These are phyloP conservation scores for Umbelopsis ramanniana DNA, from an alignment of 192 early-diverging fungal genomes.

Conservation along the genomic window DNA sequence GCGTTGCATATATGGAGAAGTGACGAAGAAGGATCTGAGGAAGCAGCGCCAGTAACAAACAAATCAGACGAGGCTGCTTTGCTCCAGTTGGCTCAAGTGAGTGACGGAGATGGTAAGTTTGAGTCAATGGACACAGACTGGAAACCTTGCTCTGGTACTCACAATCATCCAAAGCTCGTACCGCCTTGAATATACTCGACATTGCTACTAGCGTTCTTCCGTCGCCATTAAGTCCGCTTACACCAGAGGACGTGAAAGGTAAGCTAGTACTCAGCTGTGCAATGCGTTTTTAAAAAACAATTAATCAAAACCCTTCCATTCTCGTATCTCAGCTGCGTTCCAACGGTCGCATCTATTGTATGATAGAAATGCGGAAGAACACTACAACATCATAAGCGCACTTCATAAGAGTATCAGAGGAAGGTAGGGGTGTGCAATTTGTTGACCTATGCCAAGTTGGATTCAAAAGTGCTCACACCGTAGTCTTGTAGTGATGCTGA, in stretches of 20 bases:
- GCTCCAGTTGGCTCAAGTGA: slow-evolving; percentile 61
- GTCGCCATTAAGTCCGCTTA: slow-evolving; percentile 24
- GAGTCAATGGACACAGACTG: not conserved
- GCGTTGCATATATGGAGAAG: slow-evolving; percentile 54
- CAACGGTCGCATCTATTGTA: slow-evolving; percentile 84
- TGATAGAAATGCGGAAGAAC: slow-evolving; percentile 84
- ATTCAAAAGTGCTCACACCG: too few relatives aligned
- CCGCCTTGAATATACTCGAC: slow-evolving; percentile 70
- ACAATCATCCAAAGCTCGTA: slow-evolving; percentile 48
- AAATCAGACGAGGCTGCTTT: slow-evolving; percentile 45
- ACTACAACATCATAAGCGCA: slow-evolving; percentile 90
- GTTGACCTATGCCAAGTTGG: not conserved
- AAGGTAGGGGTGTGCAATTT: slow-evolving; percentile 39
- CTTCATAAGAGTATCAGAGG: slow-evolving; percentile 91
- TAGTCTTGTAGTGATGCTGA: slow-evolving; percentile 61
- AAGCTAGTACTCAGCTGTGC: not conserved
- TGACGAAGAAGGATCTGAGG: slow-evolving; percentile 16
- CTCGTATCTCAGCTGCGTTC: slow-evolving; percentile 51
- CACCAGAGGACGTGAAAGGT: slow-evolving; percentile 61
- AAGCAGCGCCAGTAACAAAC: slow-evolving; percentile 23
- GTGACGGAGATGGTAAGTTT: slow-evolving; percentile 76
- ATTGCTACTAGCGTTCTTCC: slow-evolving; percentile 48
- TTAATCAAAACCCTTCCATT: not conserved
- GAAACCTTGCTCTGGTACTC: too few relatives aligned
- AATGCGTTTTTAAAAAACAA: too few relatives aligned